Evolutionary conservation across 495 filamentous ascomycete species (phyloP).

Genomic region (Aspergillus nanangensis): DNA sequence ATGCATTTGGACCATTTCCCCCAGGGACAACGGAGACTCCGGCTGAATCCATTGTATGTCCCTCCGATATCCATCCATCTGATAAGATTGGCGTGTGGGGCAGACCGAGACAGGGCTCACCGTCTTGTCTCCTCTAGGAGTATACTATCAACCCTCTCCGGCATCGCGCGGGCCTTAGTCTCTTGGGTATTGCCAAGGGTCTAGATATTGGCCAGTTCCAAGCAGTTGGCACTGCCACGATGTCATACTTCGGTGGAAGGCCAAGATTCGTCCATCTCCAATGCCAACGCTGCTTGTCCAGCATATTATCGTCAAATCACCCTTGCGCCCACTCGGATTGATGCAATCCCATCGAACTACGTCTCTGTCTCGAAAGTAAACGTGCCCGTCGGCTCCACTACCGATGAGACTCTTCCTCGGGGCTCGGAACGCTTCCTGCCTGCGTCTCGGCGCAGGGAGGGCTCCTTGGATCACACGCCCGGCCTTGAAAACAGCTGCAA

Average conservation of each 20-base stretch:
- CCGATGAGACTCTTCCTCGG: background rate
- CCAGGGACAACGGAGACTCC: too few relatives aligned
- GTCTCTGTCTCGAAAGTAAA: background rate
- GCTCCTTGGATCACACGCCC: background rate
- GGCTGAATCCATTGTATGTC: background rate
- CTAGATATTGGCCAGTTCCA: too few relatives aligned
- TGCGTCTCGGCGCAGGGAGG: background rate
- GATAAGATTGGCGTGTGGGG: constrained; percentile 1
- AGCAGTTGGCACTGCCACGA: too few relatives aligned
- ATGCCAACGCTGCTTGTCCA: background rate
- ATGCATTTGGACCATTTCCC: too few relatives aligned
- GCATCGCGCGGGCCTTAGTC: background rate
- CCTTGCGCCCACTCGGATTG: background rate
- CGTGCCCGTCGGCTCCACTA: constrained; percentile 1
- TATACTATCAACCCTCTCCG: background rate
- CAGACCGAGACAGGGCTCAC: too few relatives aligned
- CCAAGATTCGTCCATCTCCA: too few relatives aligned
- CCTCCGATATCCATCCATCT: background rate
- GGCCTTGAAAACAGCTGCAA: background rate
- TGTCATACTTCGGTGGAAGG: too few relatives aligned
- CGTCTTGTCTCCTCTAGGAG: too few relatives aligned
- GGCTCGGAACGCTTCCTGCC: background rate
- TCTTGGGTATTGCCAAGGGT: background rate
- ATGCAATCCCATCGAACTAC: background rate
- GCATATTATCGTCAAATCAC: background rate